Percentiles rank a stretch among this genome's conserved stretches.
phyloP scores from a whole-genome alignment of 192 early-diverging fungal genomes.

The Coemansia erecta region DNA sequence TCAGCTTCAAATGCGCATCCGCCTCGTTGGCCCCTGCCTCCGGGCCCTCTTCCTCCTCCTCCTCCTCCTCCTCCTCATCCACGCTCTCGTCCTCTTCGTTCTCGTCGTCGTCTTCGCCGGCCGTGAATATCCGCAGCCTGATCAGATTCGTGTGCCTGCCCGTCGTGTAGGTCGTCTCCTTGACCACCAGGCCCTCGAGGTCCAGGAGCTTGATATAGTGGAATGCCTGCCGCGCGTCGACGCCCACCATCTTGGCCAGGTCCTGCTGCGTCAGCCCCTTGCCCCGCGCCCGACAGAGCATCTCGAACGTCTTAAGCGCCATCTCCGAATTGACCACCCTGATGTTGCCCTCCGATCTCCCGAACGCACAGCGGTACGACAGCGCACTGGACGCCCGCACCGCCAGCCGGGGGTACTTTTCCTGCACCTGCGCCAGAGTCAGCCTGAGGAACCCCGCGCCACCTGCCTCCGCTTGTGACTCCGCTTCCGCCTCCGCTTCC shows the following conservation, averaged over 20 bases:
- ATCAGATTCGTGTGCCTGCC: constrained; percentile 41
- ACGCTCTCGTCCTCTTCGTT: not conserved
- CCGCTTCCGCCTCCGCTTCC: too few species aligned
- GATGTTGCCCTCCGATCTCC: constrained; percentile 26
- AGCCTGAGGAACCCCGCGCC: constrained; percentile 3
- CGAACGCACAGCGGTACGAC: constrained; percentile 31
- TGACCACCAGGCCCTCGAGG: constrained; percentile 26
- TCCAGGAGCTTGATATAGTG: constrained; percentile 45
- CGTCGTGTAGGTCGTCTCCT: constrained; percentile 18
- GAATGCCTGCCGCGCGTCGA: constrained; percentile 40
- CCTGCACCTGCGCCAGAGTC: constrained; percentile 7
- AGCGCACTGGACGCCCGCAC: constrained; percentile 20
- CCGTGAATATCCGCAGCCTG: constrained; percentile 28
- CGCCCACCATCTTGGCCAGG: constrained; percentile 12
- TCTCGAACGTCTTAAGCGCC: constrained; percentile 17
- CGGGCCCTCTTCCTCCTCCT: not conserved
- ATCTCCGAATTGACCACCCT: constrained; percentile 15
- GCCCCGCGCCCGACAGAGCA: constrained; percentile 24
- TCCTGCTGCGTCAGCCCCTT: constrained; percentile 35
- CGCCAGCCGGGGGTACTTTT: constrained; percentile 17
- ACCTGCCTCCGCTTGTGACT: too few species aligned
- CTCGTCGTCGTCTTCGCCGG: not conserved
- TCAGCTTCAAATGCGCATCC: too few species aligned
- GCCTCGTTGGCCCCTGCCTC: too few species aligned
- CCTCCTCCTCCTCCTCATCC: not conserved